These are phyloP conservation scores for Raphanus raphanistrum DNA, from an alignment of 345 rosid species.

Conservation along the genomic window DNA sequence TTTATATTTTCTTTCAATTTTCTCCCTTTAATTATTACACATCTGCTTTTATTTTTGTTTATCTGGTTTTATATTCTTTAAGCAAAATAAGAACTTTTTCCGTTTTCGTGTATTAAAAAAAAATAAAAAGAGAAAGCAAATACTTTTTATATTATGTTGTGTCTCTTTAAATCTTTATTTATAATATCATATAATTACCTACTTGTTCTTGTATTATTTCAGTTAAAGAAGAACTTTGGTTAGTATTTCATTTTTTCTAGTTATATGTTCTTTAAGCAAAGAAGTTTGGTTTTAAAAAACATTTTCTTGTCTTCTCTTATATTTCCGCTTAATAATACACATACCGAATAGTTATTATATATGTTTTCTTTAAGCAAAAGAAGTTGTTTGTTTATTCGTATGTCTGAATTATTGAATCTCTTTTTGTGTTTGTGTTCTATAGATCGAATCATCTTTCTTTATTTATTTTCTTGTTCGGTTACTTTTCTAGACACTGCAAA, in stretches of 20 bases:
- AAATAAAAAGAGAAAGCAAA: not conserved
- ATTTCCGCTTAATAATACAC: conserved; percentile 6
- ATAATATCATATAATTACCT: not conserved
- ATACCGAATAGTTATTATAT: conserved; percentile 1
- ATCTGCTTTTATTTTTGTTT: not conserved
- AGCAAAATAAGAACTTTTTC: not conserved
- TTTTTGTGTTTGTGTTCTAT: not conserved
- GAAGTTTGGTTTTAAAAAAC: not conserved
- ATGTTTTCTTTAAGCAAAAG: conserved; percentile 2
- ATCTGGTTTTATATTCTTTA: not conserved
- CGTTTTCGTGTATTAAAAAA: not conserved
- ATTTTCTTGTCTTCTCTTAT: conserved; percentile 9
- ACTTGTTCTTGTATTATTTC: not conserved
- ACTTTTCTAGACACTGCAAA: not conserved
- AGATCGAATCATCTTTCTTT: not conserved
- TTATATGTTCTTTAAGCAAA: conserved; percentile 4
- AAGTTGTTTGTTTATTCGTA: not conserved
- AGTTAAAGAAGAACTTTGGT: not conserved
- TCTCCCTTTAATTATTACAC: conserved; percentile 9
- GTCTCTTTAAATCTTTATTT: not conserved
- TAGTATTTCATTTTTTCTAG: not conserved
- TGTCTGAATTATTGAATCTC: not conserved
- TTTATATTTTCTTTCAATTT: not conserved
- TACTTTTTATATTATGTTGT: not conserved
- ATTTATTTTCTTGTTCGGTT: not conserved